phyloP scores from a whole-genome alignment of 148 eudicot species.

The Rhododendron ovatum region DNA sequence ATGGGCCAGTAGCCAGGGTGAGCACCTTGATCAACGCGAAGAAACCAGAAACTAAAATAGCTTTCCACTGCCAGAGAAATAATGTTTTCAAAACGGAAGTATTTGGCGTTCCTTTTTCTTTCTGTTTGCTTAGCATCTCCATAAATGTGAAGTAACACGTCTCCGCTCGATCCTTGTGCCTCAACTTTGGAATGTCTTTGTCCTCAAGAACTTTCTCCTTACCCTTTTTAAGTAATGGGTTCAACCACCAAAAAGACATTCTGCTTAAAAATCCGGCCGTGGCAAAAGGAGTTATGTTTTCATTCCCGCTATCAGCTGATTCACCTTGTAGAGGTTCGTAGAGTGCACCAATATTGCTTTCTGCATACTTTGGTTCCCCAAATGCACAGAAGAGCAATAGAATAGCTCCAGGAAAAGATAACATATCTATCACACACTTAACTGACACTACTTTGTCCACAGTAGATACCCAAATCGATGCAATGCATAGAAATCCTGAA shows the following conservation, averaged over 20 bases:
- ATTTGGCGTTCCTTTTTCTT: constrained; percentile 1
- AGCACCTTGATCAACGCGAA: constrained; percentile 46
- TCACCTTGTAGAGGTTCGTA: constrained; percentile 28
- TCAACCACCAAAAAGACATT: constrained; percentile 66
- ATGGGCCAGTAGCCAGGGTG: constrained; percentile 44
- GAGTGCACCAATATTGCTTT: constrained; percentile 2
- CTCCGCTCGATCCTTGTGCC: constrained; percentile 35
- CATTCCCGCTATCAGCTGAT: not conserved
- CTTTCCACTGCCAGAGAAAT: constrained; percentile 42
- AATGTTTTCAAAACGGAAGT: constrained; percentile 27
- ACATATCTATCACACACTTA: constrained; percentile 41
- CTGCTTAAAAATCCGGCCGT: constrained; percentile 40
- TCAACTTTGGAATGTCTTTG: constrained; percentile 45
- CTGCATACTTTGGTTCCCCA: constrained; percentile 33
- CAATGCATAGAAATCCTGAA: constrained; percentile 19
- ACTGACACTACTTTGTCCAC: constrained; percentile 3
- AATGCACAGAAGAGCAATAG: constrained; percentile 56
- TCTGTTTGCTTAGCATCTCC: constrained; percentile 23
- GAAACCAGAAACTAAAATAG: constrained; percentile 36
- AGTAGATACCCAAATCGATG: constrained; percentile 7
- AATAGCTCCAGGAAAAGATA: constrained; percentile 55
- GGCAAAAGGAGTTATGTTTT: constrained; percentile 24
- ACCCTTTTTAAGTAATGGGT: constrained; percentile 50
- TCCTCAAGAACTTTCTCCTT: constrained; percentile 35
- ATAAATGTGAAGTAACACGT: constrained; percentile 35